Percentiles rank a stretch among this genome's conserved stretches.
These are phyloP conservation scores for Breviolum minutum DNA, from an alignment of 73 alveolate genomes.

Conservation along the genomic window DNA sequence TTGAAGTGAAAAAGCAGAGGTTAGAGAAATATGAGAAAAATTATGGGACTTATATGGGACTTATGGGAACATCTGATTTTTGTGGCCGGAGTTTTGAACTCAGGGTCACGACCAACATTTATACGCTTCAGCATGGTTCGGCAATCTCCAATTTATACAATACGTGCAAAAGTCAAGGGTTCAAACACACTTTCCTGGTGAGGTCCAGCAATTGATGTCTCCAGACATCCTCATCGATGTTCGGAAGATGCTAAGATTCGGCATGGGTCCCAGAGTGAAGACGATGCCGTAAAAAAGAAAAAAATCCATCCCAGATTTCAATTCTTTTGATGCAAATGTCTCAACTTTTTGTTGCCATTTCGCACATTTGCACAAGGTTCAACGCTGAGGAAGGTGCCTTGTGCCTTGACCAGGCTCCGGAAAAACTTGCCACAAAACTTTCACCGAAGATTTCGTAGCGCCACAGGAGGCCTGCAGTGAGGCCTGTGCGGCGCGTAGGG, in stretches of 20 bases:
- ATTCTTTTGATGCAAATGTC: background rate
- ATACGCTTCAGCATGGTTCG: background rate
- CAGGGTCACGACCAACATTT: background rate
- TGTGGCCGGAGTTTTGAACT: background rate
- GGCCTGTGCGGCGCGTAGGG: constrained; percentile 4
- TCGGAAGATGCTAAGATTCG: background rate
- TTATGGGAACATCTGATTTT: background rate
- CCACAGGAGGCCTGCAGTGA: constrained; percentile 30
- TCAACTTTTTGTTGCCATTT: background rate
- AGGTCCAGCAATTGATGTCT: background rate
- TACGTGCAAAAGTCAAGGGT: background rate
- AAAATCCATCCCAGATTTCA: background rate
- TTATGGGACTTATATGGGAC: too few species aligned
- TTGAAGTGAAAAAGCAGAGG: too few species aligned
- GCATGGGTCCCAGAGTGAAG: background rate
- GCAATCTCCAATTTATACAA: background rate
- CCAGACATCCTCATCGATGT: background rate
- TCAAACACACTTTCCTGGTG: background rate
- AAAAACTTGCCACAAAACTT: background rate
- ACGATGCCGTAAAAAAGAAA: background rate
- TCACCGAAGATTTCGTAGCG: background rate
- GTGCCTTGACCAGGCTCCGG: constrained; percentile 23
- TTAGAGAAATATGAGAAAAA: too few species aligned
- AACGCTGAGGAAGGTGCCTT: constrained; percentile 1
- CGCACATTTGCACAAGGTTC: constrained; percentile 1